Percentiles rank a stretch among this genome's conserved stretches.
phyloP scores from a whole-genome alignment of 768 basidiomycete species.

The Amylocystis lapponica region DNA sequence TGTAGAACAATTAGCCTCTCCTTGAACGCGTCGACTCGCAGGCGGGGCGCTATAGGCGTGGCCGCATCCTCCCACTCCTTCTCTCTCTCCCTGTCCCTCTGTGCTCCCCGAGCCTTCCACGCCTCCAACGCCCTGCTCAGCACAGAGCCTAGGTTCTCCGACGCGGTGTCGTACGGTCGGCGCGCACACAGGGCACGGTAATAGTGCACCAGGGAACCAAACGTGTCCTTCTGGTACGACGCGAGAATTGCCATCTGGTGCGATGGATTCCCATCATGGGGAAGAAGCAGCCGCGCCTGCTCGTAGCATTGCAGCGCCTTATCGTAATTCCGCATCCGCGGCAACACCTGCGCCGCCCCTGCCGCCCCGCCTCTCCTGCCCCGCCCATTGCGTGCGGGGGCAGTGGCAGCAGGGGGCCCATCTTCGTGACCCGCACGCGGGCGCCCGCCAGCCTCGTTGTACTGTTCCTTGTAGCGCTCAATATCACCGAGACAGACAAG shows the following conservation, averaged over 20 bases:
- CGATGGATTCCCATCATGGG: slow-evolving; percentile 88
- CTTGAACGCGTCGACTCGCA: slow-evolving; percentile 61
- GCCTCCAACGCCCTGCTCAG: slow-evolving; percentile 61
- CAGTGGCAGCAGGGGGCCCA: slow-evolving; percentile 26
- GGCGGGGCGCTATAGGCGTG: slow-evolving; percentile 37
- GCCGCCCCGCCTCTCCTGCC: slow-evolving; percentile 46
- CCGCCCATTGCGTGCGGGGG: slow-evolving; percentile 32
- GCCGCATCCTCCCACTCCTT: slow-evolving; percentile 27
- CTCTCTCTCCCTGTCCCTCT: slow-evolving; percentile 18
- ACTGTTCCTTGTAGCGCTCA: slow-evolving; percentile 88
- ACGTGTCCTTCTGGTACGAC: slow-evolving; percentile 78
- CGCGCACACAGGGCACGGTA: slow-evolving; percentile 87
- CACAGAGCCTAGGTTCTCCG: slow-evolving; percentile 75
- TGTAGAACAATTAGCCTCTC: slow-evolving; percentile 72
- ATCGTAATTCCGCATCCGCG: slow-evolving; percentile 63
- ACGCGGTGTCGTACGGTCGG: slow-evolving; percentile 81
- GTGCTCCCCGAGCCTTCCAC: slow-evolving; percentile 39
- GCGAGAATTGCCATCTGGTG: slow-evolving; percentile 95
- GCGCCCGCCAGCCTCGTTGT: slow-evolving; percentile 66
- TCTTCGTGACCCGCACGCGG: slow-evolving; percentile 68
- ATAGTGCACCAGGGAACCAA: slow-evolving; percentile 77
- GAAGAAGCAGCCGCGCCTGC: slow-evolving; percentile 75
- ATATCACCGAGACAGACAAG: slow-evolving; percentile 93
- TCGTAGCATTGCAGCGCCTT: slow-evolving; percentile 80
- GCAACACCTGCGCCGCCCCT: slow-evolving; percentile 20